Evolutionary conservation across 2,329 filamentous ascomycete species (phyloP), one percentile per base, ranked within the genome.

Genomic region (Ophiosphaerella korrae): DNA sequence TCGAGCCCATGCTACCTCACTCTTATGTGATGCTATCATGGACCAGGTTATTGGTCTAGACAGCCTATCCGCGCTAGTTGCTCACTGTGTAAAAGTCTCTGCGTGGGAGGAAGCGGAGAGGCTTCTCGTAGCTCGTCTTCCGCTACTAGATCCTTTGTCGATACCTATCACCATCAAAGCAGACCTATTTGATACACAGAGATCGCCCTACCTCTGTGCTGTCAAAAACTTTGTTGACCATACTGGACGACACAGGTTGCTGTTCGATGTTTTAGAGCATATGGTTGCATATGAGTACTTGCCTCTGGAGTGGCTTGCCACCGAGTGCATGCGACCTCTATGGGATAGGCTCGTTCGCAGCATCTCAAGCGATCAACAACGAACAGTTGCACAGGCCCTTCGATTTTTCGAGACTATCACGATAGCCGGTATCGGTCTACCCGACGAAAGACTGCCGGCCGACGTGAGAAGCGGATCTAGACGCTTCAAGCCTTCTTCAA

Each of bases 261-360:
- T 74, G 3, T 74, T 70, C 48, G 66, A 71, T n/a, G 39, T 68
- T 3, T 49, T 75, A 2, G 64, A 67, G 37, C 61, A 64, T 32
- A 63, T 75, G 63, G 52, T 76, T 13, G 64, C 63, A 9, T 55
- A 69, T 38, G 66, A 71, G 32, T 60, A 70, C 11, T 45, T 75
- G 8, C 72, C 71, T 3, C 43, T 75, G 8, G 72, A 74, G 45
- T 75, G 74, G 74, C 53, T 75, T 13, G 72, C 73, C 2, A 74
- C 73, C 2, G 58, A 64, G 31, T 57, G 53, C 13, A 71, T 75
- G 67, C 69, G 63, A 12, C 62, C 64, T 3, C 37, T 74, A 4
- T 75, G 70, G 68, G 70, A 65, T 29, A 64, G 63, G 33, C 45
- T 74, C 3, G 63, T 75, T 9, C 65, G 64, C 33, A 62, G 62